Evolutionary conservation across 441 rosid species (phyloP), one percentile per base, ranked within the genome.

Genomic region (Francoa sonchifolia): DNA sequence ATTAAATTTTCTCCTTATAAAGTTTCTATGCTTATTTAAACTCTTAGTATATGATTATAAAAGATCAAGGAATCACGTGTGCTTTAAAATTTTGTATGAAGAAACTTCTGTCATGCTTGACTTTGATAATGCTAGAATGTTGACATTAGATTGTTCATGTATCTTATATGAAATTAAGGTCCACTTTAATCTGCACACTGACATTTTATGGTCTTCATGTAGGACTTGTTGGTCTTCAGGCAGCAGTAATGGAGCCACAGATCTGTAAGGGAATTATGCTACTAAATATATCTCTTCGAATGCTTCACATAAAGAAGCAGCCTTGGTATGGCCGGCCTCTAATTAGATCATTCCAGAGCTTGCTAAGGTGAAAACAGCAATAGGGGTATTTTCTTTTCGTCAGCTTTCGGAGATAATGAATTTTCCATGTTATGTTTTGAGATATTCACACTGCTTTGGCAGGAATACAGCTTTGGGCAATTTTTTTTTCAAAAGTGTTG

Each of bases 201-300:
- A 16, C n/a, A 7, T 19, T 18, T 29, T 7, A 8, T 34, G 49
- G 21, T 60, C 39, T 26, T 63, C 39, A 7, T 55, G 54, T 36
- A 83, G 95, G 93, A 58, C 46, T 84, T 40, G 90, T 77, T 69
- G 95, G 97, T 48, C 97, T 84, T 62, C 90, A 81, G 63, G 95
- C 97, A 50, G 85, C 94, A 50, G 74, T 83, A 10, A 61, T 44
- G 57, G 64, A 76, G 37, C 85, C 94, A 11, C 59, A 62, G 61
- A 66, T 71, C 11, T 84, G 95, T 32, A 62, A 57, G 50, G 97
- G 94, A 34, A 62, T 84, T 35, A 38, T 81, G 39, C 59, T 84
- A 45, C 49, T 84, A 22, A 79, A 83, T 57, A 84, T 88, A 47
- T 88, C 95, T 0, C 57, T 88, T 26, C 94, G 94, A 4, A 59